phyloP scores from a whole-genome alignment of 257 asterid species.

The Capsicum baccatum region DNA sequence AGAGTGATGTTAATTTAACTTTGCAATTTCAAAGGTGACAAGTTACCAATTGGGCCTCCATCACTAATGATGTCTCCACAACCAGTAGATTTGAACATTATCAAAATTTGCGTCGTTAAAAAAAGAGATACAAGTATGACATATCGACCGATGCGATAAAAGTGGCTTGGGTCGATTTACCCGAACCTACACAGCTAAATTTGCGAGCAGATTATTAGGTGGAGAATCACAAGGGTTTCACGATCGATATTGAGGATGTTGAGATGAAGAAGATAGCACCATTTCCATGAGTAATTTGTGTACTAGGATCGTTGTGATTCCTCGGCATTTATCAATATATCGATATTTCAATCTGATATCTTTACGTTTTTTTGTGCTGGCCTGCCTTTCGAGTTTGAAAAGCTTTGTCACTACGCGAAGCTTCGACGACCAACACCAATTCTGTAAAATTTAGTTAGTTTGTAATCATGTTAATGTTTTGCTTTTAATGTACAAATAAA shows the following conservation, averaged over 20 bases:
- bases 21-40: conserved; percentile 55
- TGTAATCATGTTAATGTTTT: background rate
- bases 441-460: background rate
- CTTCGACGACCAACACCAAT: too few relatives aligned
- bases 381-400: too few relatives aligned
- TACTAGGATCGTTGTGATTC: background rate
- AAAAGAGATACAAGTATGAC: conserved; percentile 61
- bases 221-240: conserved; percentile 62
- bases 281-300: conserved; percentile 47
- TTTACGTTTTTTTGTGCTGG: too few relatives aligned
- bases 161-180: conserved; percentile 44
- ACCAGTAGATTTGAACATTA: conserved; percentile 48
- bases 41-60: conserved; percentile 72
- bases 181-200: conserved; percentile 58
- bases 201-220: conserved; percentile 78
- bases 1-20: background rate
- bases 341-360: too few relatives aligned
- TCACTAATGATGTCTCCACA: conserved; percentile 83
- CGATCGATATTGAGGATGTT: conserved; percentile 39
- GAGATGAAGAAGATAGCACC: conserved; percentile 57
- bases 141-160: conserved; percentile 50
- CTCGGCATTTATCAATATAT: too few relatives aligned
- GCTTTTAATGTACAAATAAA: background rate
- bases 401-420: too few relatives aligned
- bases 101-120: conserved; percentile 42